Percentiles rank a stretch among this genome's conserved stretches.
Evolutionary conservation across 768 basidiomycete species (phyloP).

Genomic region (Austroboletus festivus): DNA sequence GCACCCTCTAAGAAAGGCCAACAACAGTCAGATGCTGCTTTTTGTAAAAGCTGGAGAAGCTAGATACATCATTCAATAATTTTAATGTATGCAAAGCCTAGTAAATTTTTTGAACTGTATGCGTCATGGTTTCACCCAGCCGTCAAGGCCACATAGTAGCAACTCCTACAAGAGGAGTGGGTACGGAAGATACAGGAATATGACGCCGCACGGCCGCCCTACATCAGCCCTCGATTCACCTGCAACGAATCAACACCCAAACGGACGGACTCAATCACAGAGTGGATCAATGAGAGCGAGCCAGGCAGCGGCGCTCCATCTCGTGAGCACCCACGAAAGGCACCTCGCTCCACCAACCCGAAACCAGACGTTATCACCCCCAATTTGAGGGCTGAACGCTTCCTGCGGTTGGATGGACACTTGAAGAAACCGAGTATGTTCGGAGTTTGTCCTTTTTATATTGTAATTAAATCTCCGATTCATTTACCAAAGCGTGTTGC

Average conservation of each 20-base stretch:
- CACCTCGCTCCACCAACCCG: conserved; percentile 81
- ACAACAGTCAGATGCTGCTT: too few species aligned
- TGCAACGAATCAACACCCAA: conserved; percentile 52
- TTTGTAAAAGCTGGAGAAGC: too few species aligned
- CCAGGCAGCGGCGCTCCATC: conserved; percentile 39
- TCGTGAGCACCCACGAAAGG: conserved; percentile 49
- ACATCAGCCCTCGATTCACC: conserved; percentile 41
- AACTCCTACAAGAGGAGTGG: conserved; percentile 31
- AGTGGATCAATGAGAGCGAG: conserved; percentile 34
- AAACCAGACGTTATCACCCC: conserved; percentile 60
- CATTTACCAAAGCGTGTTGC: conserved; percentile 9
- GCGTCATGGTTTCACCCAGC: conserved; percentile 81
- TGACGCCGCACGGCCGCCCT: conserved; percentile 55
- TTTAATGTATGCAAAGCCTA: too few species aligned
- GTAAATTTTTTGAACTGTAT: conserved; percentile 38
- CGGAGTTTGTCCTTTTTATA: conserved; percentile 21
- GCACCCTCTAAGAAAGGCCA: too few species aligned
- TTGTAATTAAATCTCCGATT: conserved; percentile 25
- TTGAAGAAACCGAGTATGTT: conserved; percentile 27
- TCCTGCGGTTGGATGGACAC: conserved; percentile 71
- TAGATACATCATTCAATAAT: too few species aligned
- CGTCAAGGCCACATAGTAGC: conserved; percentile 69
- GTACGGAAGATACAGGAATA: conserved; percentile 83
- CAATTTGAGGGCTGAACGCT: conserved; percentile 50
- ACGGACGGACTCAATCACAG: conserved; percentile 45